These are phyloP conservation scores for Haplographium delicatum DNA, from an alignment of 495 filamentous ascomycete genomes.

Conservation along the genomic window DNA sequence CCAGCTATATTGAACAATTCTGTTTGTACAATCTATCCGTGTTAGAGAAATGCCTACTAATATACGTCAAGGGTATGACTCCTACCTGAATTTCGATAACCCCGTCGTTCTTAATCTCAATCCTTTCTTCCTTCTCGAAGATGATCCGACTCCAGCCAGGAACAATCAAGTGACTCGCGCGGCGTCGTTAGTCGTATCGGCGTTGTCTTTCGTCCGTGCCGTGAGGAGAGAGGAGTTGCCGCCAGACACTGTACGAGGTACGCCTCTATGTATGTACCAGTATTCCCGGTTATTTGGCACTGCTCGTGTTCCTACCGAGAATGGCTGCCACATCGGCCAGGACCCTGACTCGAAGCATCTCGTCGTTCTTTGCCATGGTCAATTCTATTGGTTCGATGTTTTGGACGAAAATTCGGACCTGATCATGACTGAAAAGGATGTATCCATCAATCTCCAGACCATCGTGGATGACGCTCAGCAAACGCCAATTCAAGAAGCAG, in stretches of 20 bases:
- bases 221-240: slow-evolving; percentile 90
- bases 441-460: slow-evolving; percentile 86
- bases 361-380: slow-evolving; percentile 90
- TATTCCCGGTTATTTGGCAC: slow-evolving; percentile 96
- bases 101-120: slow-evolving; percentile 97
- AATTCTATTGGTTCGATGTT: slow-evolving; percentile 99
- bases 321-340: slow-evolving; percentile 93
- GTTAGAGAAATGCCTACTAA: background rate
- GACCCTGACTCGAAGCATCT: slow-evolving; percentile 85
- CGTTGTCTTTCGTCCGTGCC: slow-evolving; percentile 86
- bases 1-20: slow-evolving; percentile 98
- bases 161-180: slow-evolving; percentile 96
- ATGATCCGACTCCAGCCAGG: slow-evolving; percentile 92
- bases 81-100: slow-evolving; percentile 96
- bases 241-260: slow-evolving; percentile 77
- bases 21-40: slow-evolving; percentile 56
- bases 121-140: slow-evolving; percentile 94
- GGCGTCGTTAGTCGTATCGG: slow-evolving; percentile 85
- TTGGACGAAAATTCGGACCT: slow-evolving; percentile 89
- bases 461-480: slow-evolving; percentile 86
- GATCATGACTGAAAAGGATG: slow-evolving; percentile 96
- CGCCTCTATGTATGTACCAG: slow-evolving; percentile 94
- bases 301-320: slow-evolving; percentile 87
- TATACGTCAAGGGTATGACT: slow-evolving; percentile 80
- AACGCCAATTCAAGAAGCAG: slow-evolving; percentile 87